Evolutionary conservation across 179 eudicot species (phyloP), one percentile per base, ranked within the genome.

Genomic region (Heliamphora pulchella): DNA sequence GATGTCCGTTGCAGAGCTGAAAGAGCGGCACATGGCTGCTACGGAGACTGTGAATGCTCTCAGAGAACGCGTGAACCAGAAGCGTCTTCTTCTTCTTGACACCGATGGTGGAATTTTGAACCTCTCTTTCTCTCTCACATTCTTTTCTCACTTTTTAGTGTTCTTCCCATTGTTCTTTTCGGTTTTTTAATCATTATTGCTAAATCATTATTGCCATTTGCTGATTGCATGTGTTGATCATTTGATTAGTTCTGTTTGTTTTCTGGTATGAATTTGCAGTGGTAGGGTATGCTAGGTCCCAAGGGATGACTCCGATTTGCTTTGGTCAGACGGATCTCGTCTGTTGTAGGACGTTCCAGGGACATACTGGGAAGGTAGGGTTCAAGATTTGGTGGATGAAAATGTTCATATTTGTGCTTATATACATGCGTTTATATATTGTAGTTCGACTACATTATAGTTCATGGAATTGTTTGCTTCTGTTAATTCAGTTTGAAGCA

Each of bases 291-390:
- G 92, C 97, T 8, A 89, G 85, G 18, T 89, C 94, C 77, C 99
- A 93, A 76, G 99, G 96, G 59, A 93, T 91, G 80, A 84, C 89
- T 50, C 87, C 97, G 61, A 94, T 96, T 84, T 87, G 88, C 68
- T 93, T 92, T 48, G 96, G 97, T 17, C 94, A 86, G 1, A 92
- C 94, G 44, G 98, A 96, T 92, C 94, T 93, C 55, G 99, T 96
- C 6, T 93, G 99, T 67, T 96, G 98, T 81, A 86, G 99, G 84
- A 94, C 90, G 11, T 86, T 96, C 87, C 98, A 93, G 82, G 99
- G 99, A 47, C 99, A 96, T 78, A 88, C 93, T 0, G 99, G 98
- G 20, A 95, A 95, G 98, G 98, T 93, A 78, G 3, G 61, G 20
- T 74, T 71, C 69, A 13, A 31, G 22, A 4, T 65, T 39, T 41